phyloP scores from a whole-genome alignment of 495 filamentous ascomycete species.

The Lentithecium fluviatile region DNA sequence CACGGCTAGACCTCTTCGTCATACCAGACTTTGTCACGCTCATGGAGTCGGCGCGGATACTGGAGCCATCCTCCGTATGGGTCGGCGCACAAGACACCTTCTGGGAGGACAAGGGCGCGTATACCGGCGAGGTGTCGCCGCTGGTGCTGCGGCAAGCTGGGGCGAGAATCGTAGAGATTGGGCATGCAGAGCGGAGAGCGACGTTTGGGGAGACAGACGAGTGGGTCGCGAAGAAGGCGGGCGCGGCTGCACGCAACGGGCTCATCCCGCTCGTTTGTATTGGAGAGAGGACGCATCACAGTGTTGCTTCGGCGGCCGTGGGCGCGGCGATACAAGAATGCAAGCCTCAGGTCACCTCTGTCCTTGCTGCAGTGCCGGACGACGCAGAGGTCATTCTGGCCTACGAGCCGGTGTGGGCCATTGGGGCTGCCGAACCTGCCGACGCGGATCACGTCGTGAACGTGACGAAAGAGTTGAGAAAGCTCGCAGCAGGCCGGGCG shows the following conservation, averaged over 20 bases:
- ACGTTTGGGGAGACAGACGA: slow-evolving; percentile 71
- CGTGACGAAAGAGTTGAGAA: slow-evolving; percentile 63
- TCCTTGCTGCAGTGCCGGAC: slow-evolving; percentile 56
- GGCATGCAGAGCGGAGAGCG: slow-evolving; percentile 71
- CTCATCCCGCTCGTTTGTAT: slow-evolving; percentile 79
- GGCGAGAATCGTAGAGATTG: slow-evolving; percentile 69
- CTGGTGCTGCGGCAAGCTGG: slow-evolving; percentile 62
- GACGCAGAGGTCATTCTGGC: slow-evolving; percentile 73
- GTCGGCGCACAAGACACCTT: slow-evolving; percentile 77
- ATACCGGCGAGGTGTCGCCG: slow-evolving; percentile 76
- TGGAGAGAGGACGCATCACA: slow-evolving; percentile 59
- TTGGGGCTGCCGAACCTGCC: slow-evolving; percentile 72
- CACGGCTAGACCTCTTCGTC: slow-evolving; percentile 57
- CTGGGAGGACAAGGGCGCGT: slow-evolving; percentile 64
- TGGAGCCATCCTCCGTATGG: slow-evolving; percentile 49
- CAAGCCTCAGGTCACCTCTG: slow-evolving; percentile 58
- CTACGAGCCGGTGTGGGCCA: slow-evolving; percentile 90
- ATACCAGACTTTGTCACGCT: slow-evolving; percentile 75
- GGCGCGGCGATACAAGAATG: slow-evolving; percentile 65
- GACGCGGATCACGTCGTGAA: slow-evolving; percentile 66
- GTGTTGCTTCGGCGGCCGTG: slow-evolving; percentile 52
- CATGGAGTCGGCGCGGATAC: slow-evolving; percentile 53
- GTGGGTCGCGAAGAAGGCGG: slow-evolving; percentile 62
- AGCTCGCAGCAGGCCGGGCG: slow-evolving; percentile 38
- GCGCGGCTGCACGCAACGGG: slow-evolving; percentile 61